A percentile compares a stretch with the other conserved stretches of the same genome.
These are phyloP conservation scores for Nitzschia palea DNA, from an alignment of 108 stramenopile genomes.

Conservation along the genomic window DNA sequence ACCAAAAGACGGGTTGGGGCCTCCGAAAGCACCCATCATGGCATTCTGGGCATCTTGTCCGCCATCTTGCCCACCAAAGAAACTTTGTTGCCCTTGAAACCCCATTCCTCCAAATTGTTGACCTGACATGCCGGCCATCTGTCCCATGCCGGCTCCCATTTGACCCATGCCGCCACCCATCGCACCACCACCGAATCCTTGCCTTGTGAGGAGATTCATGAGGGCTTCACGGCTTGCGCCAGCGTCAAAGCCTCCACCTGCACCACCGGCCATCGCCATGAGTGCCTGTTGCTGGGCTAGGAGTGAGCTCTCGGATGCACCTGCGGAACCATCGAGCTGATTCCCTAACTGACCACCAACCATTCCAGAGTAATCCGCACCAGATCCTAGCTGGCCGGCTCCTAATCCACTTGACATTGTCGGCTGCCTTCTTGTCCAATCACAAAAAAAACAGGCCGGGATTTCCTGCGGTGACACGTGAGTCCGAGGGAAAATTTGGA, in stretches of 20 bases:
- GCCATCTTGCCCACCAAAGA: conserved; percentile 15
- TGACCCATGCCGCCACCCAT: conserved; percentile 32
- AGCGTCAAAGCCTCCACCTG: conserved; percentile 29
- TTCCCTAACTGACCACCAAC: neutral
- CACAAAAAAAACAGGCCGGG: too few relatives aligned
- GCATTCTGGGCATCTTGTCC: conserved; percentile 8
- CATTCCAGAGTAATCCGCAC: neutral
- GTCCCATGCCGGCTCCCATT: conserved; percentile 17
- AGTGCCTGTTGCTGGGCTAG: conserved; percentile 34
- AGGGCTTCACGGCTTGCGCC: conserved; percentile 36
- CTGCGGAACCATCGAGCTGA: conserved; percentile 6
- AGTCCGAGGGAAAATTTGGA: too few relatives aligned
- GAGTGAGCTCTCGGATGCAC: conserved; percentile 22
- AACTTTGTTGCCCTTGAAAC: conserved; percentile 28
- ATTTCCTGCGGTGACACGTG: too few relatives aligned
- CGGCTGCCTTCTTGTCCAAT: too few relatives aligned
- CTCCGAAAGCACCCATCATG: conserved; percentile 32
- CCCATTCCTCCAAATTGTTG: conserved; percentile 31
- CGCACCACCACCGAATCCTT: conserved; percentile 28
- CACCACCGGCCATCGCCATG: conserved; percentile 31
- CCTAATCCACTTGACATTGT: neutral
- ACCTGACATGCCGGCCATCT: conserved; percentile 14
- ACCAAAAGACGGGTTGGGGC: conserved; percentile 25
- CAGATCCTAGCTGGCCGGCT: neutral
- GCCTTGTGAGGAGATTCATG: conserved; percentile 37